phyloP scores from a whole-genome alignment of 257 asterid genomes.

The Rhazya stricta region DNA sequence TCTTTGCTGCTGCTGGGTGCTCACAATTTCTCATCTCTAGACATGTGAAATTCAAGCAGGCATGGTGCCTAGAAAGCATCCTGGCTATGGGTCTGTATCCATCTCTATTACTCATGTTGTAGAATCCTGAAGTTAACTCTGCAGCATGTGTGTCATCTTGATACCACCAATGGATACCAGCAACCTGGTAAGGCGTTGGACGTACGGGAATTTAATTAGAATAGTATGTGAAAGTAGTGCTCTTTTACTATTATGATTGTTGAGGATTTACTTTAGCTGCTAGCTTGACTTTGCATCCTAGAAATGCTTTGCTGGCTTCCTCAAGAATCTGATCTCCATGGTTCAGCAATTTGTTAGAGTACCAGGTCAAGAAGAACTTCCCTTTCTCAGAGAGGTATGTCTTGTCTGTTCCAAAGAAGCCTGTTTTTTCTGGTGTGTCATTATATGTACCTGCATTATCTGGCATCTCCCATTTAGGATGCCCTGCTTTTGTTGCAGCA shows the following conservation, averaged over 20 bases:
- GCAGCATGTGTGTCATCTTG: conserved; percentile 23
- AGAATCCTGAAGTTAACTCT: conserved; percentile 48
- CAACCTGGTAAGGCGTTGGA: conserved; percentile 11
- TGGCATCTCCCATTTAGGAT: conserved; percentile 34
- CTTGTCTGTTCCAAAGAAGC: conserved; percentile 30
- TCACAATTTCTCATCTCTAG: conserved; percentile 73
- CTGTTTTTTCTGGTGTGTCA: conserved; percentile 31
- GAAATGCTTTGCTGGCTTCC: conserved; percentile 41
- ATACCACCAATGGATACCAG: conserved; percentile 29
- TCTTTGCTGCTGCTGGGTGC: conserved; percentile 49
- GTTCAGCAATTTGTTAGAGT: conserved; percentile 31
- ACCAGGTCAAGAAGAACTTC: conserved; percentile 38
- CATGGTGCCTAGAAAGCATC: conserved; percentile 61
- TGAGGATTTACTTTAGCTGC: conserved; percentile 34
- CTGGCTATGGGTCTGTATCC: conserved; percentile 71
- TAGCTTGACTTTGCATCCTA: conserved; percentile 32
- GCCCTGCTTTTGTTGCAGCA: conserved; percentile 31
- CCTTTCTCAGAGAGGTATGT: conserved; percentile 34
- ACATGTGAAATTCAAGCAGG: conserved; percentile 65
- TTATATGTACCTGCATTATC: conserved; percentile 38
- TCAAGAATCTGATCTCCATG: conserved; percentile 41
- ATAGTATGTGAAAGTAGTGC: background rate
- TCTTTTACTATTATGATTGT: background rate
- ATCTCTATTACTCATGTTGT: conserved; percentile 53
- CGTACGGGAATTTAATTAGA: background rate